Evolutionary conservation across 208 protist genomes (phyloP).

Genomic region (Blastocrithidia nonstop): DNA sequence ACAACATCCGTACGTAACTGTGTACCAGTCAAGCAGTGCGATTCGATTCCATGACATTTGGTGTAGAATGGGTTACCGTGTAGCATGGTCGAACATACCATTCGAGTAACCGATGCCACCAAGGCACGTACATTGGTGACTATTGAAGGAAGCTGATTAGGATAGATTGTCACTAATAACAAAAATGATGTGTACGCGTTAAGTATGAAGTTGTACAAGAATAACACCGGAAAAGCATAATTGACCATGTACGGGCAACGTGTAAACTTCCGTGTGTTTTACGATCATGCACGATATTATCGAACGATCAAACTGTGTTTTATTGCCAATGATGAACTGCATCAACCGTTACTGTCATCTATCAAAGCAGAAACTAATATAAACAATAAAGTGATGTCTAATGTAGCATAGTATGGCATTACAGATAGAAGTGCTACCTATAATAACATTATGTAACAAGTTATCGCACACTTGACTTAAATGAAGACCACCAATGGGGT

Average conservation of each 20-base stretch:
- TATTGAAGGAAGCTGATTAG: conserved; percentile 61
- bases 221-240: conserved; percentile 2
- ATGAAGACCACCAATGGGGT: background rate
- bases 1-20: too few relatives aligned
- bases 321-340: background rate
- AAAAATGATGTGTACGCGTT: background rate
- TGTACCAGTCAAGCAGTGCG: conserved; percentile 68
- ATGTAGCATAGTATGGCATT: background rate
- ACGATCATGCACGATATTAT: conserved; percentile 42
- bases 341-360: background rate
- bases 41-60: conserved; percentile 40
- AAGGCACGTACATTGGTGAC: conserved; percentile 13
- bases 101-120: conserved; percentile 24
- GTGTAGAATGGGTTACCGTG: conserved; percentile 56
- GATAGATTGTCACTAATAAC: conserved; percentile 13
- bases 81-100: conserved; percentile 61
- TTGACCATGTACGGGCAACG: background rate
- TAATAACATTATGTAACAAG: background rate
- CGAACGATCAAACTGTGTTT: conserved; percentile 33
- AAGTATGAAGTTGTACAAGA: background rate
- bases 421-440: background rate
- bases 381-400: background rate
- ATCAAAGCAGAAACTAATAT: background rate
- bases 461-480: background rate
- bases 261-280: conserved; percentile 15